Evolutionary conservation across 306 rosid species (phyloP), one percentile per base, ranked within the genome.

Genomic region (Quercus rubra): DNA sequence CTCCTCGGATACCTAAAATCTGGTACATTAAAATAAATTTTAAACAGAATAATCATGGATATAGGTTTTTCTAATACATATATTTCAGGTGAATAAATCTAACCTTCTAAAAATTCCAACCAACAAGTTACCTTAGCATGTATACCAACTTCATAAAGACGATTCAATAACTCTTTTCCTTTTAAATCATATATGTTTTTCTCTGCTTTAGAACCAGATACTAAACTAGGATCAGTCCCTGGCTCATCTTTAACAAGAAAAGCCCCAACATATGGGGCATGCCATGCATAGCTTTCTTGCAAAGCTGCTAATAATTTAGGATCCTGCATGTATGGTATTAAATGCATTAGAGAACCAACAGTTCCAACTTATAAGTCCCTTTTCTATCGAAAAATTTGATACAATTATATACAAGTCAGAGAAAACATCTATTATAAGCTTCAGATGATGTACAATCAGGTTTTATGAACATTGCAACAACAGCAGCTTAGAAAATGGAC

Each of bases 251-350:
- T 96, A 67, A 93, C 87, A 74, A 96, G 93, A 80, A 96, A 96
- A 78, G 99, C 93, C 43, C 99, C 99, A 58, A 97, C 99, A 85
- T 93, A 96, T 5, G 99, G 99, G 81, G 98, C 99, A 78, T 96
- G 99, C 55, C 96, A 83, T 75, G 86, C 90, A 63, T 87, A 86
- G 83, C 91, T 93, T 81, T 96, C 99, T 69, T 93, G 96, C 83
- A 96, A 87, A 77, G 99, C 98, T 55, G 94, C 94, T 86, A 96
- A 80, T 70, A 96, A 71, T 72, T 96, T 93, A 56, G 97, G 92
- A 85, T 91, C 97, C 99, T 96, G 86, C 84, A 88, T 9, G 49
- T 73, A 82, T 72, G 17, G 78, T 27, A 77, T 73, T 71, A 84
- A 21, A 74, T 18, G 5, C 58, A 52, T 77, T 72, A 82, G 74